Conservation (phyloP, 768 basidiomycete species). For the Lyophyllum semitale region DNA sequence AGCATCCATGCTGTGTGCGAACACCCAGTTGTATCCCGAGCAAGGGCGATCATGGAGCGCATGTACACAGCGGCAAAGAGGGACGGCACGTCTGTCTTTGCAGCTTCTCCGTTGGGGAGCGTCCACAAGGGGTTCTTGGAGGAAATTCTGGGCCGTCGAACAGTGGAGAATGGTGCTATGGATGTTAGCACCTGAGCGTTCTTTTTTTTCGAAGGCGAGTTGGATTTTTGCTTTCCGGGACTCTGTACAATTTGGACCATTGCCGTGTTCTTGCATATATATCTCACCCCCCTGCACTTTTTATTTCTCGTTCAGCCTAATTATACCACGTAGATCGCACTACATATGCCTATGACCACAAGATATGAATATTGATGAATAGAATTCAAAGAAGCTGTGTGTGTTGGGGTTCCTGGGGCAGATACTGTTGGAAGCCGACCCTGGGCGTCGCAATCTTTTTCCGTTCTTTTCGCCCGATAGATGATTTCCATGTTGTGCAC, state of each 20-base stretch:
- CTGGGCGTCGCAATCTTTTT: slow-evolving; percentile 16
- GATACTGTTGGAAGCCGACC: slow-evolving; percentile 19
- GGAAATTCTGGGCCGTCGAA: slow-evolving; percentile 49
- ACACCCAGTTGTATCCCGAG: slow-evolving; percentile 66
- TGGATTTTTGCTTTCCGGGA: slow-evolving; percentile 9
- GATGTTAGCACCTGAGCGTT: slow-evolving; percentile 39
- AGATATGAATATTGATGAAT: slow-evolving; percentile 10
- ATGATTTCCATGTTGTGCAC: slow-evolving; percentile 24
- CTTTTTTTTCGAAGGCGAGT: slow-evolving; percentile 10
- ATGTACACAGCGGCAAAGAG: slow-evolving; percentile 35
- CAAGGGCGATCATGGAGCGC: slow-evolving; percentile 64
- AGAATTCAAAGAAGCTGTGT: background rate
- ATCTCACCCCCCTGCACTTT: slow-evolving; percentile 5
- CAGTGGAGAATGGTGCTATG: slow-evolving; percentile 30
- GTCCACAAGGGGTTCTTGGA: slow-evolving; percentile 66
- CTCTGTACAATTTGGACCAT: slow-evolving; percentile 7
- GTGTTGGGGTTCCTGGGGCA: slow-evolving; percentile 26
- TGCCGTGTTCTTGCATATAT: slow-evolving; percentile 17
- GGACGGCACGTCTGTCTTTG: slow-evolving; percentile 45
- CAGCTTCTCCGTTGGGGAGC: slow-evolving; percentile 61
- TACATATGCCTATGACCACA: slow-evolving; percentile 6
- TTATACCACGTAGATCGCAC: slow-evolving; percentile 12
- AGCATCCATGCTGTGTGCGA: slow-evolving; percentile 55
- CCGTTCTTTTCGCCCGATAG: slow-evolving; percentile 26
- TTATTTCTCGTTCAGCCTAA: slow-evolving; percentile 10